A percentile compares a stretch with the other conserved stretches of the same genome.
phyloP scores from a whole-genome alignment of 2,329 filamentous ascomycete genomes.

The Ophiocordyceps camponoti-floridani region DNA sequence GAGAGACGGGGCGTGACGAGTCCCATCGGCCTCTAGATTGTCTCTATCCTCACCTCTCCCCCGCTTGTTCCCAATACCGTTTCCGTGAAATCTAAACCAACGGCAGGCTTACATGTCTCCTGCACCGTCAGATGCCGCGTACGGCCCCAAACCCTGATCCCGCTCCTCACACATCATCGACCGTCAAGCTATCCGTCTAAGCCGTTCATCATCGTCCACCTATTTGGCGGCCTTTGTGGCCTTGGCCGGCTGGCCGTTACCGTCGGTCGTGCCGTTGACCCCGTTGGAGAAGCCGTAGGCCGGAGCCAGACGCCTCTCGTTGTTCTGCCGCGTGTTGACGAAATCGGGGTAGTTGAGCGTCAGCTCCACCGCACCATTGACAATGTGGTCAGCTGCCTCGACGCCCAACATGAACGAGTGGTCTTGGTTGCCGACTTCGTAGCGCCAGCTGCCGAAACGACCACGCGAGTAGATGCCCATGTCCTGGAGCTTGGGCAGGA shows the following conservation, averaged over 20 bases:
- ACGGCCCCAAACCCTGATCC: not conserved
- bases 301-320: slow-evolving; percentile 24
- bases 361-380: slow-evolving; percentile 76
- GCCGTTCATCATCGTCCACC: not conserved
- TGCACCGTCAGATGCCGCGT: not conserved
- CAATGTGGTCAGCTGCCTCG: slow-evolving; percentile 78
- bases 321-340: slow-evolving; percentile 62
- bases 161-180: not conserved
- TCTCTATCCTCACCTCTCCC: not conserved
- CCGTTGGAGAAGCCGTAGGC: slow-evolving; percentile 20
- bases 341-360: slow-evolving; percentile 96
- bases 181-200: too few relatives aligned
- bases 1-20: not conserved
- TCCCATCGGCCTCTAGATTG: not conserved
- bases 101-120: not conserved
- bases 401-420: slow-evolving; percentile 96
- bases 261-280: slow-evolving; percentile 12
- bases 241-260: slow-evolving; percentile 11
- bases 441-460: slow-evolving; percentile 94
- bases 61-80: not conserved
- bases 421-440: slow-evolving; percentile 93
- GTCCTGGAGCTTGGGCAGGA: slow-evolving; percentile 81
- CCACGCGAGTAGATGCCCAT: slow-evolving; percentile 90
- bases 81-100: slow-evolving; percentile 1
- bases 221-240: slow-evolving; percentile 16